A percentile compares a stretch with the other conserved stretches of the same genome.
These are phyloP conservation scores for Fraxinus xanthoxyloides DNA, from an alignment of 305 asterid species.

Conservation along the genomic window DNA sequence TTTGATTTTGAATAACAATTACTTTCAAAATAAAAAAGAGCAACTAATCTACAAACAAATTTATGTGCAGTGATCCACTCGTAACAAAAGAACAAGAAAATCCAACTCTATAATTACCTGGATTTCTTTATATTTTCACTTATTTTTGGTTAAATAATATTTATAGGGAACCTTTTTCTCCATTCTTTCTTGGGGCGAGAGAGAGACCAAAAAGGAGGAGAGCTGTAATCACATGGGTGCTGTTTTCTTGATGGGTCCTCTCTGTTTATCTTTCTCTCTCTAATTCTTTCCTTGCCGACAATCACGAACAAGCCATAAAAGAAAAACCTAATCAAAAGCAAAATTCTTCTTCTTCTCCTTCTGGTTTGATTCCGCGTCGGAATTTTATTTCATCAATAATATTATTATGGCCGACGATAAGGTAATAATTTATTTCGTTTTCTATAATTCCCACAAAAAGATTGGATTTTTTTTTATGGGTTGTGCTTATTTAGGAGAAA, in stretches of 20 bases:
- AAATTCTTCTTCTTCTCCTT: conserved; percentile 16
- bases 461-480: neutral
- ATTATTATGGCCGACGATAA: conserved; percentile 62
- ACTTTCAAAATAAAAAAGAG: neutral
- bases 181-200: neutral
- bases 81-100: neutral
- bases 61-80: neutral
- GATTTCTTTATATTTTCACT: neutral
- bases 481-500: conserved; percentile 9
- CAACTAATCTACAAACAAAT: neutral
- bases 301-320: conserved; percentile 47
- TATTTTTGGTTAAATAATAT: neutral
- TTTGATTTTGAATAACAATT: neutral
- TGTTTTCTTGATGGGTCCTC: conserved; percentile 62
- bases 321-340: conserved; percentile 24
- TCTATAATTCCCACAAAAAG: neutral
- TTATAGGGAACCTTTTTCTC: neutral
- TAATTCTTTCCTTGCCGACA: conserved; percentile 50
- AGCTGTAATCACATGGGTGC: conserved; percentile 86
- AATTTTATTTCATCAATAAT: neutral
- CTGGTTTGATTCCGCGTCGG: conserved; percentile 18
- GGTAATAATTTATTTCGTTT: conserved; percentile 28
- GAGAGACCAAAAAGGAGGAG: conserved; percentile 33
- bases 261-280: conserved; percentile 33
- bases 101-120: neutral